Base-by-base conservation (phyloP, 345 rosid genomes). In the Euphorbia peplus region DNA sequence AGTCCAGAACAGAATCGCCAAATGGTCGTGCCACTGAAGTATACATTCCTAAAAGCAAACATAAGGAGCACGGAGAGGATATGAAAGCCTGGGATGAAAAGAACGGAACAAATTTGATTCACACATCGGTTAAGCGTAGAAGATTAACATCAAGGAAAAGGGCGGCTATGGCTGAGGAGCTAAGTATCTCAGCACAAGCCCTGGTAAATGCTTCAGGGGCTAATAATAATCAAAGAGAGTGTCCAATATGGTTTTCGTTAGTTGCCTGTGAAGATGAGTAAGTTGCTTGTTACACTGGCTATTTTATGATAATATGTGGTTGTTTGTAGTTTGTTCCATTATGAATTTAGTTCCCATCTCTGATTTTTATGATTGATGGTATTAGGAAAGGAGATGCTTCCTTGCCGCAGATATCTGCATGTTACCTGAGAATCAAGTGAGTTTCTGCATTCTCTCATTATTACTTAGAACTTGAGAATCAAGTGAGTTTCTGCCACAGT, bases 241-340 rank as follows among this genome's bases (percentile, higher is more conserved):
- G 86, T 64, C 97, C 96, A 61, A 86, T 92, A 77, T 95, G 99
- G 98, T 92, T 95, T 81, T 83, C 96, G n/a, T 82, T 95, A 74
- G 83, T 95, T 60, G 97, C 99, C 39, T 86, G 96, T 41, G 87
- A 83, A 71, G 88, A 90, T 60, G 90, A 84, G 99, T 95, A 82
- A 90, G 96, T 73, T 73, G 46, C 78, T 57, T 30, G 63, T 58
- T 39, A 39, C 22, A 0, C 41, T 8, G 35, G 5, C 47, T 29
- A 4, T 13, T 32, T 57, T 25, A 30, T 9, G 5, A 9, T 44
- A 10, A 12, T 58, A 10, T 53, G 19, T 50, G 53, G 46, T n/a
- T 57, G 21, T 4, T 6, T 29, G 22, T 5, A 52, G 69, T 42
- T 28, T 66, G 24, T 28, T 56, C 29, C 19, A 37, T 54, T 47